Evolutionary conservation across 768 basidiomycete genomes (phyloP).

Genomic region (Lentinula guzmanii): DNA sequence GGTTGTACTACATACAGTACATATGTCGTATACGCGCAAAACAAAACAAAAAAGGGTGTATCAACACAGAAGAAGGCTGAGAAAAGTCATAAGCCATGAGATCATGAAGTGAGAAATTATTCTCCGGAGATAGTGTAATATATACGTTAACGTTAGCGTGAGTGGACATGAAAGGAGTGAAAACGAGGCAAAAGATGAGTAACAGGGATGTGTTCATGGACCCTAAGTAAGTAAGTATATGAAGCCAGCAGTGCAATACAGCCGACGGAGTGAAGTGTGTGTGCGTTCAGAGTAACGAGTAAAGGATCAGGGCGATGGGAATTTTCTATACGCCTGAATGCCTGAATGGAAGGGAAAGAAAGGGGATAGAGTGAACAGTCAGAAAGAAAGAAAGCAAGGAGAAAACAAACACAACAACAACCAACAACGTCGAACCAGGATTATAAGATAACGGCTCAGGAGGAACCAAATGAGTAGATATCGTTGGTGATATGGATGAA

Average conservation of each 20-base stretch:
- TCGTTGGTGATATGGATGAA: not conserved
- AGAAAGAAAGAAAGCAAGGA: not conserved
- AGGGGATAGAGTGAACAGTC: not conserved
- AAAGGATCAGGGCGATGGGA: not conserved
- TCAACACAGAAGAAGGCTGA: not conserved
- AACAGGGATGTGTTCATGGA: not conserved
- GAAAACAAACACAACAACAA: not conserved
- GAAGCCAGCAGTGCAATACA: not conserved
- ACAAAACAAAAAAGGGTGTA: not conserved
- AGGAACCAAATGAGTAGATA: not conserved
- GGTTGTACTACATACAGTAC: not conserved
- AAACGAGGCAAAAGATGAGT: not conserved
- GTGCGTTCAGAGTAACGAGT: not conserved
- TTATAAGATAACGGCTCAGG: not conserved
- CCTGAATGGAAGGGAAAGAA: not conserved
- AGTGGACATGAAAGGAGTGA: not conserved
- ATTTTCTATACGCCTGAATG: not conserved
- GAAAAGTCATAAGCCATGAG: slow-evolving; percentile 1
- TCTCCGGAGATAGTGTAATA: not conserved
- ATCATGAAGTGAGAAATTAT: slow-evolving; percentile 5
- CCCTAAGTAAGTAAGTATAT: not conserved
- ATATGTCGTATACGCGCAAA: no score
- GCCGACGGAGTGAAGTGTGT: not conserved
- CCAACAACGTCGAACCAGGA: not conserved
- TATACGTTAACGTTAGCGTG: slow-evolving; percentile 2